Conservation (phyloP, 2,329 filamentous ascomycete genomes). For the Diaporthe vaccinii region DNA sequence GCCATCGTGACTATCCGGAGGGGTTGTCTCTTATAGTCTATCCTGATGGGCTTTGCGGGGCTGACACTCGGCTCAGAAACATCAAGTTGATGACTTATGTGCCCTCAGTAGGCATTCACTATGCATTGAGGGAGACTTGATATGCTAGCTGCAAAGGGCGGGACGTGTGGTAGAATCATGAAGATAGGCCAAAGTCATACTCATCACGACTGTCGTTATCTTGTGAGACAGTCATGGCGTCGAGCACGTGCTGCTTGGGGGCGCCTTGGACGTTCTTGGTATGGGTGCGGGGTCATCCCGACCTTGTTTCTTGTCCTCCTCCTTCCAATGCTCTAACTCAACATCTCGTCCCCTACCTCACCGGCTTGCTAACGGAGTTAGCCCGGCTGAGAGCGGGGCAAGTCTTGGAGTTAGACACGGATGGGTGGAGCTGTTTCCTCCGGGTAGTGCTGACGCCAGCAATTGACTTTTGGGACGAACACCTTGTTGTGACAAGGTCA, state of each 20-base stretch:
- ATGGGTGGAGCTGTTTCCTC: background rate
- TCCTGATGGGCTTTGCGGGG: background rate
- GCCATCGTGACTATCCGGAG: conserved; percentile 12
- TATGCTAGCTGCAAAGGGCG: background rate
- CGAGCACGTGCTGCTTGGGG: background rate
- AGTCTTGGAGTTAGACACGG: background rate
- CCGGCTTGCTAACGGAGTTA: background rate
- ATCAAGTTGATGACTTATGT: background rate
- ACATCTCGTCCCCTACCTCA: too few relatives aligned
- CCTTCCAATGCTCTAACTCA: background rate
- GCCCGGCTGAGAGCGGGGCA: background rate
- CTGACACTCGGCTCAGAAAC: background rate
- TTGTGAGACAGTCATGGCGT: conserved; percentile 6
- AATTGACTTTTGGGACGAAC: background rate
- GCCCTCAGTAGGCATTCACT: background rate
- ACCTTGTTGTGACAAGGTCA: background rate
- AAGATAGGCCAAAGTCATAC: background rate
- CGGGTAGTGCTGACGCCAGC: conserved; percentile 11
- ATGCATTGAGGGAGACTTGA: background rate
- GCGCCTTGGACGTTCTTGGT: conserved; percentile 5
- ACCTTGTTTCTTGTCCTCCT: background rate
- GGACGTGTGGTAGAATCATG: background rate
- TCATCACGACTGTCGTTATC: conserved; percentile 10
- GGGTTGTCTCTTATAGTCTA: background rate
- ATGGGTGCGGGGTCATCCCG: conserved; percentile 9